Percentiles rank a stretch among this genome's conserved stretches.
phyloP scores from a whole-genome alignment of 257 asterid species.

The Rubia yunnanensis region DNA sequence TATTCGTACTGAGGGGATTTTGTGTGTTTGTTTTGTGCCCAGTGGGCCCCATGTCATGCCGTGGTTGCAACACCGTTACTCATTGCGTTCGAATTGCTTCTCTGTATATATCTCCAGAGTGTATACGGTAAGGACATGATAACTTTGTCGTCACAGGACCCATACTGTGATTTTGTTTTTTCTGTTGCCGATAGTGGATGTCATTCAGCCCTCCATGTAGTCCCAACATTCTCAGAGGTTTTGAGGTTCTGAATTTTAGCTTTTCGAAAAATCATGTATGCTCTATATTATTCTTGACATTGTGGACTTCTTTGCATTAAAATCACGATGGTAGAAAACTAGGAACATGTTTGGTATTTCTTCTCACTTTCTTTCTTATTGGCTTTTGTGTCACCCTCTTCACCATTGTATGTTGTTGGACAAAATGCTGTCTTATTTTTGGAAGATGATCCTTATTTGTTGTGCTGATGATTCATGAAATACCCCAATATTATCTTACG shows the following conservation, averaged over 20 bases:
- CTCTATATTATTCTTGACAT: not conserved
- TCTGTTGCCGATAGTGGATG: not conserved
- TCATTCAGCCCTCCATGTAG: not conserved
- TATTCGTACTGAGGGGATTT: conserved; percentile 8
- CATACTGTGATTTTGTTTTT: too few relatives aligned
- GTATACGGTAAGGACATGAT: conserved; percentile 54
- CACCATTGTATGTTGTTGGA: not conserved
- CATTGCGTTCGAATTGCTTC: conserved; percentile 93
- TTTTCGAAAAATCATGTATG: not conserved
- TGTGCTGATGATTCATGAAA: conserved; percentile 6
- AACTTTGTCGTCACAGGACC: not conserved
- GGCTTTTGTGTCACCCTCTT: not conserved
- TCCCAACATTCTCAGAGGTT: not conserved
- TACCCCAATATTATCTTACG: conserved; percentile 13
- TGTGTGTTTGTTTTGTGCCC: conserved; percentile 17
- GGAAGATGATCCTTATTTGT: not conserved
- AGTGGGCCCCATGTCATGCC: conserved; percentile 99
- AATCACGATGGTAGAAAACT: not conserved
- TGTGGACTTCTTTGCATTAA: not conserved
- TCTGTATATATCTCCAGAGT: conserved; percentile 91
- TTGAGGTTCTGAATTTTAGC: too few relatives aligned
- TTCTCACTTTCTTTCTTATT: not conserved
- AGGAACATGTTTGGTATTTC: not conserved
- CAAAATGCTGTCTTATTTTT: not conserved
- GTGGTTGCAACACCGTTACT: conserved; percentile 93